Evolutionary conservation across 768 basidiomycete genomes (phyloP), one percentile per base, ranked within the genome.

Genomic region (Leccinum longicurvipes): DNA sequence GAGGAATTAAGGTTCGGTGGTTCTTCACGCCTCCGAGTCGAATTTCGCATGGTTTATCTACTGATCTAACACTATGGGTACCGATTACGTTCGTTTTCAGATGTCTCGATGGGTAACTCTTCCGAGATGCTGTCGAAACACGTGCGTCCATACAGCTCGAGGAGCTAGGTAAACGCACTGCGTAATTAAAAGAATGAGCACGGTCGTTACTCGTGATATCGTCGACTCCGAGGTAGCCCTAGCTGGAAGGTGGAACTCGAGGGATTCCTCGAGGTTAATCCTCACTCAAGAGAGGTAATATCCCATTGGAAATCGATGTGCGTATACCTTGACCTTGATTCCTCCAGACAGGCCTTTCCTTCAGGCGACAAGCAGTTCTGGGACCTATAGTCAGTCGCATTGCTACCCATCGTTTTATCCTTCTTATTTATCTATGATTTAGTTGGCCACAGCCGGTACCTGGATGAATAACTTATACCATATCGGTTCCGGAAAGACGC

Each of bases 331-430:
- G 51, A 10, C 9, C 10, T 23, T 58, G 15, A 19, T 46, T 53
- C n/a, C n/a, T n/a, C n/a, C n/a, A n/a, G n/a, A 15, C 44, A 86
- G 84, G 84, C 19, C n/a, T 53, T 76, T 29, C 85, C 86, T 0
- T 75, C 58, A 7, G 60, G 77, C n/a, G 71, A 88, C 60, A 86
- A 84, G 51, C 87, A 89, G 61, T 87, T 89, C 71, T 88, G 85
- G 70, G 73, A 82, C 63, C 79, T 89, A 51, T 89, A 87, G 86
- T 86, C 61, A 50, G 81, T 75, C 6, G 3, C 6, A 49, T 42
- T 39, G 9, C 11, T 0, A 27, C 31, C 7, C 34, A 17, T 27
- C 5, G 19, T 1, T 1, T 10, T n/a, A 36, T n/a, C n/a, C 51
- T 50, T 10, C 19, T 41, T 50, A 27, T 32, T 32, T 24, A 54